Percentiles rank a stretch among this genome's conserved stretches.
phyloP scores from a whole-genome alignment of 345 rosid genomes.

The Linum trigynum region DNA sequence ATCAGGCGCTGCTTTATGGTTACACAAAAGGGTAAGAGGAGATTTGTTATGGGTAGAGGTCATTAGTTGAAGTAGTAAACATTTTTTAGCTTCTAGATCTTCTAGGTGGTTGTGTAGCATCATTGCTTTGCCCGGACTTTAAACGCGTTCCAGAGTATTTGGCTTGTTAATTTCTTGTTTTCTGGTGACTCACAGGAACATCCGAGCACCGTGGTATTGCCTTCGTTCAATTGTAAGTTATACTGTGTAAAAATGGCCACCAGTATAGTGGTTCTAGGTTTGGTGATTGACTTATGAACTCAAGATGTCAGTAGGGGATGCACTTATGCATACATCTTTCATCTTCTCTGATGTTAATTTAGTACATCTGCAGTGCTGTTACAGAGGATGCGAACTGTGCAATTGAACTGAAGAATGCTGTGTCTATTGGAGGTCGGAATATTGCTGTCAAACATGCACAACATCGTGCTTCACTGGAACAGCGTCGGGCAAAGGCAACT shows the following conservation, averaged over 20 bases:
- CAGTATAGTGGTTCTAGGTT: not conserved
- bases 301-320: not conserved
- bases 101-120: not conserved
- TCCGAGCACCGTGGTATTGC: conserved; percentile 72
- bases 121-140: no score
- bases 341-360: not conserved
- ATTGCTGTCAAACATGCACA: conserved; percentile 74
- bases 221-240: conserved; percentile 74
- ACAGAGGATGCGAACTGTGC: conserved; percentile 76
- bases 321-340: not conserved
- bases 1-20: conserved; percentile 86
- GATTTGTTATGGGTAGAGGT: not conserved
- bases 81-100: not conserved
- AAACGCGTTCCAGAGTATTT: not conserved
- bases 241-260: not conserved
- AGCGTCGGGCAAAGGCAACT: conserved; percentile 54
- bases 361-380: conserved; percentile 50
- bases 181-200: conserved; percentile 41
- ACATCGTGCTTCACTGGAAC: conserved; percentile 64
- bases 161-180: not conserved
- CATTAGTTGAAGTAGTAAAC: not conserved
- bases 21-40: conserved; percentile 49
- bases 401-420: conserved; percentile 60
- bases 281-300: no score
- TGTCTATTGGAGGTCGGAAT: conserved; percentile 65